Evolutionary conservation across 1,284 basidiomycete genomes (phyloP), one percentile per base, ranked within the genome.

Genomic region (Athelia psychrophila): DNA sequence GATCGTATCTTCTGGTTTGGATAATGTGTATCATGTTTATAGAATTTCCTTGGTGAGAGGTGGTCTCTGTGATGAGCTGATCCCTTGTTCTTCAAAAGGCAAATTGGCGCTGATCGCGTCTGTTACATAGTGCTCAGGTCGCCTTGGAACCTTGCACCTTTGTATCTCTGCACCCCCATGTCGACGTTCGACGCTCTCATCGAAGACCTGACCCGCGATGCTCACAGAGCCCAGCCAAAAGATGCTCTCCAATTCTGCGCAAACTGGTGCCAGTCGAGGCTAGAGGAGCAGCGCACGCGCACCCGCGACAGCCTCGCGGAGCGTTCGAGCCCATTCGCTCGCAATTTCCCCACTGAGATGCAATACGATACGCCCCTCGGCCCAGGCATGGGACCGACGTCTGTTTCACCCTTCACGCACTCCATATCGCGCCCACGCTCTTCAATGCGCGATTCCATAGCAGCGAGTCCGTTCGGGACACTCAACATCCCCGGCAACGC

Each of bases 221-320:
- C 84, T 47, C 78, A 90, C 36, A 84, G 91, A 57, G 89, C 86
- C 16, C 89, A 93, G 63, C 95, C 95, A 18, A 83, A 82, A 60
- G 95, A 98, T 65, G 82, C 89, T 3, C 84, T 97, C 49, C 95
- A 98, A 70, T 98, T 93, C 75, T 96, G 93, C 64, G 88, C 95
- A 49, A 94, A 88, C 66, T 98, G 95, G 95, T 98, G 98, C 75
- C 91, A 95, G 65, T 77, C 79, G 54, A 83, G 91, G 54, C 76
- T 95, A 53, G 88, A 94, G 65, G 85, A 95, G 65, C 88, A 95
- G 65, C 79, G 89, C 54, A 77, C 81, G 47, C 79, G 86, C 58
- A 81, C 82, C 48, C 81, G 88, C 55, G 84, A 91, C 72, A 68
- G 80, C 50, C 75, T 90, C 18, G 66, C 77, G 4, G 77, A 76